These are phyloP conservation scores for Canavalia gladiata DNA, from an alignment of 306 rosid species.

Conservation along the genomic window DNA sequence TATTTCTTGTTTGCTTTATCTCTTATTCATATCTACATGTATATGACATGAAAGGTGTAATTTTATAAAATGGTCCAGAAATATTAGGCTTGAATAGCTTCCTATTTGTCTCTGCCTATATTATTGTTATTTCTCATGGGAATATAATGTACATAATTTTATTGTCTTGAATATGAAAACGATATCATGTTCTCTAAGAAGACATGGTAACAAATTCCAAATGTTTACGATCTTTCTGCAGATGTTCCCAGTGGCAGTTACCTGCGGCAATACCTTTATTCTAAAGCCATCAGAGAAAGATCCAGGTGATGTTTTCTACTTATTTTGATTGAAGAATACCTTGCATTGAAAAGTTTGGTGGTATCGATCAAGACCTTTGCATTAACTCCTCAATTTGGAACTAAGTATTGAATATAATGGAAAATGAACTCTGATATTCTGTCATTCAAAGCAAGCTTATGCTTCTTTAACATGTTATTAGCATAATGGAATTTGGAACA, in stretches of 20 bases:
- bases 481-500: background rate
- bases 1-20: slow-evolving; percentile 18
- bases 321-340: background rate
- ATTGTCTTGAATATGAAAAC: background rate
- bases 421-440: slow-evolving; percentile 17
- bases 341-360: background rate
- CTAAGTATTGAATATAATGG: background rate
- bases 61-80: slow-evolving; percentile 33
- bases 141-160: background rate
- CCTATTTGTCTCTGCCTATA: background rate
- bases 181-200: no score
- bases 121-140: background rate
- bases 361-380: slow-evolving; percentile 35
- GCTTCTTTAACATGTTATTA: no score
- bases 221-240: slow-evolving; percentile 49
- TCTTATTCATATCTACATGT: slow-evolving; percentile 6
- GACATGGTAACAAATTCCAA: slow-evolving; percentile 14
- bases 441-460: background rate
- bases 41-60: slow-evolving; percentile 4
- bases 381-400: slow-evolving; percentile 31
- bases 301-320: slow-evolving; percentile 70
- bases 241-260: slow-evolving; percentile 97
- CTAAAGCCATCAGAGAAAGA: slow-evolving; percentile 97
- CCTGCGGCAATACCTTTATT: slow-evolving; percentile 92
- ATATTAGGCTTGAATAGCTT: background rate